Evolutionary conservation across 2,329 filamentous ascomycete genomes (phyloP), one percentile per base, ranked within the genome.

Genomic region (Ceratocystis variospora): DNA sequence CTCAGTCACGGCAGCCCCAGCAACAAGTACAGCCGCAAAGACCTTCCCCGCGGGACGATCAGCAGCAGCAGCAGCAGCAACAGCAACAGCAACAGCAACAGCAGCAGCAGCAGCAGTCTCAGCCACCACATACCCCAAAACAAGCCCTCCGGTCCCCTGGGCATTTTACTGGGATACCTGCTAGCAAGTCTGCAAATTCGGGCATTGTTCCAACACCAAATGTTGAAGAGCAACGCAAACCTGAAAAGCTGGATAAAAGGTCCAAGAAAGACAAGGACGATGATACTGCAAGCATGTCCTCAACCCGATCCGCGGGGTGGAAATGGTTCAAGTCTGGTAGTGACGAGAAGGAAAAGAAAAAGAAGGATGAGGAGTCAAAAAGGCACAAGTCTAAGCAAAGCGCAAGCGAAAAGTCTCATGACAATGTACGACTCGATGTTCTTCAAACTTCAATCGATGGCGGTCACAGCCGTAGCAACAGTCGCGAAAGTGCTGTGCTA

Each of bases 391-490:
- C 81, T 0, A 87, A 84, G 73, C 75, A 75, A 12, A 74, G 76
- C 1, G 79, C 88, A 70, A 84, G 82, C 71, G 75, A 78, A 0
- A 68, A 68, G 41, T 12, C 12, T 5, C 87, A 92, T 70, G 92
- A 96, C 71, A 91, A 87, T 70, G 87, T 88, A 22, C 85, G 93
- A 37, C 79, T 96, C 33, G 93, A 97, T 71, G 83, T 96, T 25
- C 79, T 96, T 25, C 92, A 96, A 73, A 88, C 84, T 46, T 95
- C 92, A 0, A 92, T 95, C 73, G 93, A 97, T 62, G 83, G 79
- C 55, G 78, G 76, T 8, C 57, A 65, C 22, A 31, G 15, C 28
- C 78, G 81, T 1, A 79, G 79, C 37, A 85, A 82, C 70, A 87
- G 87, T 2, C 85, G 93, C 12, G 93, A 96, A 74, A 96, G 90